Percentiles rank a stretch among this genome's conserved stretches.
phyloP scores from a whole-genome alignment of 345 rosid genomes.

The Isatis tinctoria region DNA sequence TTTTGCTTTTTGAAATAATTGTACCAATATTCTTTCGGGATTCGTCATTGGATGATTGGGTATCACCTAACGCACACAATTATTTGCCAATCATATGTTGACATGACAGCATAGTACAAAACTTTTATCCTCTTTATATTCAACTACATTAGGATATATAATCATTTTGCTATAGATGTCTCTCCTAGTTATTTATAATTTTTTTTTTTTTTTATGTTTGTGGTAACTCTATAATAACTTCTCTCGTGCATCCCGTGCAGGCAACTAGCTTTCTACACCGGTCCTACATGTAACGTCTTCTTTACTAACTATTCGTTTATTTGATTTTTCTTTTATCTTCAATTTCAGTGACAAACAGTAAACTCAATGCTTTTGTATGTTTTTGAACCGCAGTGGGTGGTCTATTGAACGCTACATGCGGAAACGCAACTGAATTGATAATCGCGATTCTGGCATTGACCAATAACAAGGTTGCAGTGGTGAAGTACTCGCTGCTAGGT shows the following conservation, averaged over 20 bases:
- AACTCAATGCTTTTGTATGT: not conserved
- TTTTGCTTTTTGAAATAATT: not conserved
- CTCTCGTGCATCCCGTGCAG: constrained; percentile 41
- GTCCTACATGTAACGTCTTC: constrained; percentile 75
- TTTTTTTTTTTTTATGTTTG: not conserved
- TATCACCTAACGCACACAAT: not conserved
- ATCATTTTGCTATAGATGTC: not conserved
- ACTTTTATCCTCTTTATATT: not conserved
- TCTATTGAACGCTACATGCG: constrained; percentile 90
- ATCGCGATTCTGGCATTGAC: constrained; percentile 78
- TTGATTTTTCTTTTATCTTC: not conserved
- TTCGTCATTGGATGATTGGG: constrained; percentile 15
- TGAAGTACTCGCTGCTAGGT: constrained; percentile 79
- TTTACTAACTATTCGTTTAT: not conserved
- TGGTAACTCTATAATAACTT: not conserved
- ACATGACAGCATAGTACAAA: constrained; percentile 10
- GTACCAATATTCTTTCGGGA: constrained; percentile 7
- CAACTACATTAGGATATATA: not conserved
- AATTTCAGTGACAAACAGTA: not conserved
- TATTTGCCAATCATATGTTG: constrained; percentile 2
- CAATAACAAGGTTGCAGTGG: constrained; percentile 59
- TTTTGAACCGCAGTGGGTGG: constrained; percentile 69
- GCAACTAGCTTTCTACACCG: constrained; percentile 83
- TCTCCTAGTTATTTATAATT: not conserved
- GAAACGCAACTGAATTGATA: constrained; percentile 93